A percentile compares a stretch with the other conserved stretches of the same genome.
phyloP scores from a whole-genome alignment of 257 asterid species.

The Scutellaria baicalensis region DNA sequence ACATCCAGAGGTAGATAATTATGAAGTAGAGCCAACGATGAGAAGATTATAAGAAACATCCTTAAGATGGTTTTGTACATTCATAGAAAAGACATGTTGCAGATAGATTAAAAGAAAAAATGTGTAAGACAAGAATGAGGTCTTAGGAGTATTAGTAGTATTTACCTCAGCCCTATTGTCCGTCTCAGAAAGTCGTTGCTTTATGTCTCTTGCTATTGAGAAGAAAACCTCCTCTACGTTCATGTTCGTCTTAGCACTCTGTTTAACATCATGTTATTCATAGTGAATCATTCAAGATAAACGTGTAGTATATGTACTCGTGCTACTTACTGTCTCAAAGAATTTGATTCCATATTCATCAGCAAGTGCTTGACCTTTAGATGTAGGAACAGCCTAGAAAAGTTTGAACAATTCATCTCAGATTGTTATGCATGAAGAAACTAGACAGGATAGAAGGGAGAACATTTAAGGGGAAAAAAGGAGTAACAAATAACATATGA shows the following conservation, averaged over 20 bases:
- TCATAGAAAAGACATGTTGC: not conserved
- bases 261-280: constrained; percentile 26
- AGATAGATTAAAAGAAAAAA: too few species aligned
- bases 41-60: not conserved
- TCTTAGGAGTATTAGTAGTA: not conserved
- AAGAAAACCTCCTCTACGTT: constrained; percentile 97
- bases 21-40: not conserved
- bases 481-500: not conserved
- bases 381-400: constrained; percentile 80
- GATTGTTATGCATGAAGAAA: not conserved
- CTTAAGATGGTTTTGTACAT: too few species aligned
- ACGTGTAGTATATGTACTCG: constrained; percentile 5
- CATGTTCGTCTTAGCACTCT: constrained; percentile 95
- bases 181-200: constrained; percentile 82
- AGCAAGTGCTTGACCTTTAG: constrained; percentile 94
- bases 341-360: constrained; percentile 94
- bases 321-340: constrained; percentile 79
- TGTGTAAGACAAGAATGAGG: too few species aligned
- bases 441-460: not conserved
- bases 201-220: constrained; percentile 87
- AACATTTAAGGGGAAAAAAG: not conserved
- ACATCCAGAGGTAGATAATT: constrained; percentile 4
- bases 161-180: constrained; percentile 76
- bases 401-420: constrained; percentile 3
- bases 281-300: not conserved